Evolutionary conservation across 257 asterid genomes (phyloP), one percentile per base, ranked within the genome.

Genomic region (Nyctanthes arbortristis): DNA sequence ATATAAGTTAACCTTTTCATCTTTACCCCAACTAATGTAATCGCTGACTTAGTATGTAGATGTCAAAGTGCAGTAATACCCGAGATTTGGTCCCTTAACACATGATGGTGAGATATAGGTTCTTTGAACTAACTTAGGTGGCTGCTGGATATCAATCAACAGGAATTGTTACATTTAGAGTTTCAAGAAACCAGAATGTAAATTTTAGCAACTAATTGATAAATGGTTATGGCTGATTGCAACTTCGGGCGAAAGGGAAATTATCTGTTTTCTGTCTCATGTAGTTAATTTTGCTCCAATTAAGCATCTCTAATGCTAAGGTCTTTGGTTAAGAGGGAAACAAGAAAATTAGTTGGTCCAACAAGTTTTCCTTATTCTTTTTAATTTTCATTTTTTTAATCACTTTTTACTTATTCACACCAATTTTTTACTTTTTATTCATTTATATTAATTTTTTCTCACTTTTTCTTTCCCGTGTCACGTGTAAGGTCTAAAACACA

Each of bases 111-210:
- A 28, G 10, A 52, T 59, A 37, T 63, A 45, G 78, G 66, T 75
- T n/a, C n/a, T n/a, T n/a, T 67, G 70, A 66, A 81, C 68, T 78
- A 75, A 77, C 67, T 12, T 10, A 35, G 45, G 61, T 40, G 45
- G 63, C 35, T 63, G 43, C 66, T 65, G 63, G 74, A 68, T 76
- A 47, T 55, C 39, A 32, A 29, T 37, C 70, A 58, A 56, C 12
- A 56, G n/a, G 49, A 43, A 11, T 49, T 43, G 43, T 66, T 47
- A 61, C 35, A 57, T 65, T 67, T 52, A 24, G 72, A n/a, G n/a
- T n/a, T n/a, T n/a, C n/a, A n/a, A n/a, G n/a, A 58, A 73, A 61
- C 32, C 71, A 40, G 62, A 60, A 55, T 71, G 81, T 75, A 68
- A 25, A 68, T 65, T 77, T 7, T 74, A 66, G 69, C 73, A 63